Percentiles rank a stretch among this genome's conserved stretches.
Conservation (phyloP, 306 rosid species). For the Carpinus fangiana region DNA sequence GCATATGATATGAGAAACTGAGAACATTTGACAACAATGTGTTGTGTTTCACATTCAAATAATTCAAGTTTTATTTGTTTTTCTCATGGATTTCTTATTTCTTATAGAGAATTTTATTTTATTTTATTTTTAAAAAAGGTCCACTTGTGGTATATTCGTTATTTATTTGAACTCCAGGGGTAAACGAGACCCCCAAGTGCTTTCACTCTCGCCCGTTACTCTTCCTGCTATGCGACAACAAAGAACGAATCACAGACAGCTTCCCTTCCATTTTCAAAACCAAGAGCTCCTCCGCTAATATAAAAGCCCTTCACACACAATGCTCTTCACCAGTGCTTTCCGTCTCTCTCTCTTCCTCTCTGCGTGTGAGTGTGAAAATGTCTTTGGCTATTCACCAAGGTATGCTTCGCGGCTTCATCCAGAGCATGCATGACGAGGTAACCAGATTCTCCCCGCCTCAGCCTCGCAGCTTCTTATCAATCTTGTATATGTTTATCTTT, state of each 20-base stretch:
- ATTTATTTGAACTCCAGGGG: not conserved
- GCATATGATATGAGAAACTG: too few relatives aligned
- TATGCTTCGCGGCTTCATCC: constrained; percentile 20
- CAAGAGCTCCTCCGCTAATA: not conserved
- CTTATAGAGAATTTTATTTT: not conserved
- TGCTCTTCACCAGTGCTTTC: not conserved
- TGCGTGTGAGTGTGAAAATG: not conserved
- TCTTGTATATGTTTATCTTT: not conserved
- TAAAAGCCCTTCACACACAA: not conserved
- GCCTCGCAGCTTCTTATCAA: not conserved
- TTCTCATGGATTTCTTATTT: not conserved
- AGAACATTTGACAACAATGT: too few relatives aligned
- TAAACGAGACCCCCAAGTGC: not conserved
- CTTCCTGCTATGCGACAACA: not conserved
- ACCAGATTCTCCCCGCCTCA: not conserved
- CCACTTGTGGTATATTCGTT: not conserved
- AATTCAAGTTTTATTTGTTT: not conserved
- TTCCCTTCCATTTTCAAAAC: not conserved
- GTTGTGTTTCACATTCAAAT: too few relatives aligned
- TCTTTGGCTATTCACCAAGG: not conserved
- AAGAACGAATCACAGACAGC: not conserved
- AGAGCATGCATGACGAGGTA: constrained; percentile 24
- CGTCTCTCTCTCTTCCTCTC: not conserved
- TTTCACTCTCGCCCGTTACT: not conserved
- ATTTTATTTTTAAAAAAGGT: too few relatives aligned